phyloP scores from a whole-genome alignment of 192 early-diverging fungal genomes.

The Geranomyces variabilis region DNA sequence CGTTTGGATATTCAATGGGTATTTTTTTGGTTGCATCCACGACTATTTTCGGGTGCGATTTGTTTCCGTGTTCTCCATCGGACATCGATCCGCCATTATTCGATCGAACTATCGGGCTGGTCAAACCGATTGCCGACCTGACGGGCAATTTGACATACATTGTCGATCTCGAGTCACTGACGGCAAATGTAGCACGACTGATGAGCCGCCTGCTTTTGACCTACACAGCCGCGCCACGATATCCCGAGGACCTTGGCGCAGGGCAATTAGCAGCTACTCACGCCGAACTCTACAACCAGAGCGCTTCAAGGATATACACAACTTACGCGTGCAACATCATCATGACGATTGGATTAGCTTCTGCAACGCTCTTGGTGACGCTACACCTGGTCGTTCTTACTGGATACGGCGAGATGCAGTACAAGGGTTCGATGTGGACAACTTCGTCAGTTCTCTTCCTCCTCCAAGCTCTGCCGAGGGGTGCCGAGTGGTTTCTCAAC shows the following conservation, averaged over 20 bases:
- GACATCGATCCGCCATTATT: too few relatives aligned
- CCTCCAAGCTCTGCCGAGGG: not conserved
- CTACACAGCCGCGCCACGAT: not conserved
- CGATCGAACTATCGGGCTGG: too few relatives aligned
- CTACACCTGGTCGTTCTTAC: not conserved
- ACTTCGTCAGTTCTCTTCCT: not conserved
- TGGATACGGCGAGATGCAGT: not conserved
- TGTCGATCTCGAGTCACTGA: not conserved
- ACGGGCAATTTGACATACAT: not conserved
- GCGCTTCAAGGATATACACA: not conserved
- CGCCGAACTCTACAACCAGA: not conserved
- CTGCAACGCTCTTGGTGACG: not conserved
- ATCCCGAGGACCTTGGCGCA: not conserved
- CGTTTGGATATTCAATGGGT: too few relatives aligned
- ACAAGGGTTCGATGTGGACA: not conserved
- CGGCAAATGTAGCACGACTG: not conserved
- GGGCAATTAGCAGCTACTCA: not conserved
- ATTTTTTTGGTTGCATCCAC: too few relatives aligned
- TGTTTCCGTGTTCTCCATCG: too few relatives aligned
- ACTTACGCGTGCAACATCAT: constrained; percentile 8
- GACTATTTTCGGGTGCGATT: too few relatives aligned
- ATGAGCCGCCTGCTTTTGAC: not conserved
- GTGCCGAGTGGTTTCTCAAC: too few relatives aligned
- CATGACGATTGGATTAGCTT: constrained; percentile 3
- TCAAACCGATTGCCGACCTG: too few relatives aligned